These are phyloP conservation scores for Auriculariales sp. DNA, from an alignment of 768 basidiomycete genomes.

Conservation along the genomic window DNA sequence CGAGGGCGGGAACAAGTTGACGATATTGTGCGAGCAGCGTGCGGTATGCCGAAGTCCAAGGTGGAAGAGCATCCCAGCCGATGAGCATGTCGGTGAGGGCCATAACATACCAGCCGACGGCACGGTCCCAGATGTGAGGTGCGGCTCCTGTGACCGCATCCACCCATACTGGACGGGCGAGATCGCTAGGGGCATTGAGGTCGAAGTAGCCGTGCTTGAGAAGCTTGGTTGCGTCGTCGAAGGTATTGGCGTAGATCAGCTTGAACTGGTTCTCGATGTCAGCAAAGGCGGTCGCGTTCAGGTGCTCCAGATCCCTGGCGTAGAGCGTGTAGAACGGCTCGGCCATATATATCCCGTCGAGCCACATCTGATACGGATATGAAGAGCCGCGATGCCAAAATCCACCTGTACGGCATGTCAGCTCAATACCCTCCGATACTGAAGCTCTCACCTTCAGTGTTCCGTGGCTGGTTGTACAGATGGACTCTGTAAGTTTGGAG, in stretches of 20 bases:
- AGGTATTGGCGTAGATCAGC: constrained; percentile 29
- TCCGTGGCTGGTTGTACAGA: constrained; percentile 28
- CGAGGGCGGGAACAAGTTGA: constrained; percentile 21
- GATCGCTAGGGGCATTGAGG: constrained; percentile 23
- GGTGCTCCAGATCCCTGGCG: constrained; percentile 20
- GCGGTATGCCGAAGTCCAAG: constrained; percentile 15
- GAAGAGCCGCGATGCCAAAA: too few relatives aligned
- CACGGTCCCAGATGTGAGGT: constrained; percentile 34
- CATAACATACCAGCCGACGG: constrained; percentile 33
- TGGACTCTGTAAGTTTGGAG: constrained; percentile 25
- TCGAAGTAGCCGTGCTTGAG: constrained; percentile 37
- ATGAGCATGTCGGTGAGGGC: constrained; percentile 32
- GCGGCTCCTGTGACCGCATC: constrained; percentile 30
- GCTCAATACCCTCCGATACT: too few relatives aligned
- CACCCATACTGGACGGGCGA: constrained; percentile 35
- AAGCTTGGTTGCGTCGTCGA: constrained; percentile 24
- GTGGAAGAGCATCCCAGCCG: constrained; percentile 24
- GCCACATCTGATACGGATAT: too few relatives aligned
- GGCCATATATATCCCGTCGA: constrained; percentile 33
- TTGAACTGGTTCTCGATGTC: constrained; percentile 28
- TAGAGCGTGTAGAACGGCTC: constrained; percentile 30
- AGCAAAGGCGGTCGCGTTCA: constrained; percentile 24
- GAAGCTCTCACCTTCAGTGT: constrained; percentile 30
- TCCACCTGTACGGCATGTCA: too few relatives aligned
- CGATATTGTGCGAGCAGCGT: constrained; percentile 20